These are phyloP conservation scores for Telopea speciosissima DNA, from an alignment of 177 flowering plant species.

Conservation along the genomic window DNA sequence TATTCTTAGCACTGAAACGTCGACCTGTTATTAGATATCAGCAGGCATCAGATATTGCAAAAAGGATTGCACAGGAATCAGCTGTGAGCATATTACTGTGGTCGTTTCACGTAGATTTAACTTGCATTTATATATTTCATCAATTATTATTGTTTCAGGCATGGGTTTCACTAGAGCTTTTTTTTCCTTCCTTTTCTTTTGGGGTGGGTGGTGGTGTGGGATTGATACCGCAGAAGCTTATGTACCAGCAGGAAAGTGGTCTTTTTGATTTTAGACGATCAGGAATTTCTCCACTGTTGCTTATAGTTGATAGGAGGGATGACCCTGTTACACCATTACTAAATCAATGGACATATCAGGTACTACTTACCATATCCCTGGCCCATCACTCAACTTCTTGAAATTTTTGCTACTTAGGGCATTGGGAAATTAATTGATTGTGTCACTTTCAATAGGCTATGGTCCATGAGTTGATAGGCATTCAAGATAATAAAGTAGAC, in stretches of 20 bases:
- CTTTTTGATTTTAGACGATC: constrained; percentile 90
- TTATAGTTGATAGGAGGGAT: constrained; percentile 83
- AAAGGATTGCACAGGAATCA: constrained; percentile 86
- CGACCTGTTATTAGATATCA: constrained; percentile 90
- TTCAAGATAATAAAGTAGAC: constrained; percentile 89
- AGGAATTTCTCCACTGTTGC: constrained; percentile 81
- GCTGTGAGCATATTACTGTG: constrained; percentile 39
- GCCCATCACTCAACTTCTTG: neutral
- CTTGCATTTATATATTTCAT: neutral
- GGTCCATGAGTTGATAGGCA: constrained; percentile 93
- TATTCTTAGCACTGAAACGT: constrained; percentile 80
- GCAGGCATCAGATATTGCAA: constrained; percentile 85
- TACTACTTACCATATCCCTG: constrained; percentile 17
- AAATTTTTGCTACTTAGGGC: neutral
- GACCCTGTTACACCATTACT: constrained; percentile 94
- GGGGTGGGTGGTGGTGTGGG: too few relatives aligned
- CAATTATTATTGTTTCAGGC: neutral
- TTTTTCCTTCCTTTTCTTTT: constrained; percentile 5
- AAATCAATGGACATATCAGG: constrained; percentile 99
- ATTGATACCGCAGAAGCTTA: constrained; percentile 57
- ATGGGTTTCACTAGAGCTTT: neutral
- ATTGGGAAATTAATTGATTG: constrained; percentile 8
- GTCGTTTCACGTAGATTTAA: neutral
- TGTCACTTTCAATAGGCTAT: constrained; percentile 56
- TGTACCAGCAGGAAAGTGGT: constrained; percentile 95